These are phyloP conservation scores for Oryza glumipatula DNA, from an alignment of 176 grass and related monocot genomes.

Conservation along the genomic window DNA sequence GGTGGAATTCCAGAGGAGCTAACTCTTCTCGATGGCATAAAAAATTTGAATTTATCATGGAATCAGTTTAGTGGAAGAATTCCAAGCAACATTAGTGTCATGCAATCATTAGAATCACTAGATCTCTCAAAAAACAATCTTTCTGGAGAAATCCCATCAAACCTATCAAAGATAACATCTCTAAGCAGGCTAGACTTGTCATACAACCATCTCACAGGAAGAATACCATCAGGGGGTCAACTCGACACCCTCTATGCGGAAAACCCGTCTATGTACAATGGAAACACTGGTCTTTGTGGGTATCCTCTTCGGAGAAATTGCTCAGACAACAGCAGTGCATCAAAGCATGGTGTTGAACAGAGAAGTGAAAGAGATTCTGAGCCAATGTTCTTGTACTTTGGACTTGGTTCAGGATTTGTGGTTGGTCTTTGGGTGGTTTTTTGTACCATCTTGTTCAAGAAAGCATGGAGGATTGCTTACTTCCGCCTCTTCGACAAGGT, in stretches of 20 bases:
- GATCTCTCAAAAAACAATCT: constrained; percentile 41
- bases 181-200: not conserved
- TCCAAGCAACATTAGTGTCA: constrained; percentile 1
- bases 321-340: not conserved
- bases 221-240: constrained; percentile 38
- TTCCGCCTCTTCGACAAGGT: constrained; percentile 19
- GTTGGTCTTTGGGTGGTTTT: constrained; percentile 36
- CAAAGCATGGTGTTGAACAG: not conserved
- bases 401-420: not conserved
- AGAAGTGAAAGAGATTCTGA: not conserved
- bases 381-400: constrained; percentile 3
- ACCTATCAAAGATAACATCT: not conserved
- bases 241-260: not conserved
- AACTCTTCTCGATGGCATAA: not conserved
- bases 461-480: constrained; percentile 34
- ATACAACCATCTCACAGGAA: constrained; percentile 38
- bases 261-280: constrained; percentile 37
- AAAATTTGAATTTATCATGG: constrained; percentile 31
- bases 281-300: constrained; percentile 40
- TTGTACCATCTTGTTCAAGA: constrained; percentile 23
- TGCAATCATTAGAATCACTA: constrained; percentile 42
- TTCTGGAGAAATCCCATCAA: constrained; percentile 17
- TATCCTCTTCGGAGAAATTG: constrained; percentile 18
- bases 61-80: constrained; percentile 25
- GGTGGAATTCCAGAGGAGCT: no score